Conservation (phyloP, 148 eudicot species). For the Rhododendron henanense region DNA sequence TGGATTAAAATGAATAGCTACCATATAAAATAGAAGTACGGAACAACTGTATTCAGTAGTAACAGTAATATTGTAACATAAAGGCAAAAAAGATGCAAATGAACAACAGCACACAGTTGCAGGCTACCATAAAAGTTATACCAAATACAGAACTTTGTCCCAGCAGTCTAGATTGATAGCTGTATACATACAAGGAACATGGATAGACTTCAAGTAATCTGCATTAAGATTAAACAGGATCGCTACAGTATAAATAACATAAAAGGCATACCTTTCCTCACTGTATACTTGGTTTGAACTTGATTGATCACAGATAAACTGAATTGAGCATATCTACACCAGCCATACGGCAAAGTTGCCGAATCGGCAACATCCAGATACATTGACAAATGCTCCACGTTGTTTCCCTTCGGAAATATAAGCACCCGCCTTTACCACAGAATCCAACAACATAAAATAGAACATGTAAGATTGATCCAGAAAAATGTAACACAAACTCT, state of each 20-base stretch:
- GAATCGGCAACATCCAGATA: conserved; percentile 53
- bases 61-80: neutral
- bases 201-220: neutral
- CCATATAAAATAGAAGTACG: neutral
- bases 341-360: conserved; percentile 44
- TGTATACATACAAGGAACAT: neutral
- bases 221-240: neutral
- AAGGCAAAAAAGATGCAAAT: neutral
- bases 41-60: neutral
- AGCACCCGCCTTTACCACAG: conserved; percentile 31
- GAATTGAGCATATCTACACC: conserved; percentile 54
- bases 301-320: conserved; percentile 50
- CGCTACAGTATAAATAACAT: neutral
- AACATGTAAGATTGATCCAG: neutral
- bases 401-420: conserved; percentile 36
- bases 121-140: neutral
- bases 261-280: conserved; percentile 38
- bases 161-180: neutral
- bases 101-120: neutral
- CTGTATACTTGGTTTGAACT: conserved; percentile 34
- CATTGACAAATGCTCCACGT: conserved; percentile 50
- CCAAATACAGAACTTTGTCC: neutral
- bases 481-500: neutral
- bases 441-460: conserved; percentile 3
- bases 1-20: neutral